Conservation (phyloP, 371 early-diverging fungal species). For the Rhizopus stolonifer region DNA sequence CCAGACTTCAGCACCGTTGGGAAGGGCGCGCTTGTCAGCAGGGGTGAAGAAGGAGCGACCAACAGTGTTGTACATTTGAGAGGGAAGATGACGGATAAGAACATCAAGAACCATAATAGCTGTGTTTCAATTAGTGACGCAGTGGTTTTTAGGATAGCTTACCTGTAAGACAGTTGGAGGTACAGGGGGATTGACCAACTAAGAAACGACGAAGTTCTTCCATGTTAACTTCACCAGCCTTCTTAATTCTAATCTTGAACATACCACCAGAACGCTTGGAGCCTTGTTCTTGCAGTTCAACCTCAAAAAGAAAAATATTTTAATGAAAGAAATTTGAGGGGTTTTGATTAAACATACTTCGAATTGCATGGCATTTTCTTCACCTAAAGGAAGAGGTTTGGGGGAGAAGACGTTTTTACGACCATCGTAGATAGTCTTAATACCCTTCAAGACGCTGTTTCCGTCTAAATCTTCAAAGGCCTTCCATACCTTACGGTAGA, state of each 20-base stretch:
- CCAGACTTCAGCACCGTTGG: constrained; percentile 90
- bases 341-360: constrained; percentile 29
- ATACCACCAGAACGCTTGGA: constrained; percentile 28
- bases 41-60: constrained; percentile 91
- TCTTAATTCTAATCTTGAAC: constrained; percentile 60
- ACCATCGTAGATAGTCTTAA: constrained; percentile 54
- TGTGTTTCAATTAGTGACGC: no score
- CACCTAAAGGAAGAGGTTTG: constrained; percentile 39
- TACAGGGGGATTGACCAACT: constrained; percentile 38
- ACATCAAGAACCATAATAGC: constrained; percentile 85
- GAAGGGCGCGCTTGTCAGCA: constrained; percentile 56
- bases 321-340: background rate
- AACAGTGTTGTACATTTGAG: constrained; percentile 70
- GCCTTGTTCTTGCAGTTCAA: constrained; percentile 31
- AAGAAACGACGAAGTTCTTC: constrained; percentile 56
- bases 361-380: constrained; percentile 39
- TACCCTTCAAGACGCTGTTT: constrained; percentile 29
- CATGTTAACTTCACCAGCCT: constrained; percentile 60
- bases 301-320: constrained; percentile 21
- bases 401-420: constrained; percentile 50
- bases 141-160: constrained; percentile 4
- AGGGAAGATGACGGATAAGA: constrained; percentile 78
- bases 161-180: constrained; percentile 50
- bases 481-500: constrained; percentile 51
- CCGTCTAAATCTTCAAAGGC: constrained; percentile 38